These are phyloP conservation scores for Tolypocladium amazonense DNA, from an alignment of 2,329 filamentous ascomycete genomes.

Conservation along the genomic window DNA sequence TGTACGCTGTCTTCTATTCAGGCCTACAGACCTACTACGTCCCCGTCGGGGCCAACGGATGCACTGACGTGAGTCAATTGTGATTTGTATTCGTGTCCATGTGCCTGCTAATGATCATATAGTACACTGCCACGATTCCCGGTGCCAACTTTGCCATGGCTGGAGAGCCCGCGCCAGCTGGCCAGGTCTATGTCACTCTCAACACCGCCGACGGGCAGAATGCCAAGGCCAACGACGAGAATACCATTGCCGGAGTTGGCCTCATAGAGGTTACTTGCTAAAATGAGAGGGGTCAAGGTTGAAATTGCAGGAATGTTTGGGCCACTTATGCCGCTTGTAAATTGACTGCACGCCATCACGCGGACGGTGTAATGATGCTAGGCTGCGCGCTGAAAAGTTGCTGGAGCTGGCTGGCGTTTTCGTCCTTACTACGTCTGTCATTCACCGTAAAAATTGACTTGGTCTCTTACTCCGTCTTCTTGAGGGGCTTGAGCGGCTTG, in stretches of 20 bases:
- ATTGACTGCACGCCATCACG: neutral
- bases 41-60: neutral
- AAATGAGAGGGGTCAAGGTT: neutral
- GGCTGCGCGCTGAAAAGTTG: neutral
- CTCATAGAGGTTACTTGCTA: slow-evolving; percentile 16
- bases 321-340: neutral
- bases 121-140: slow-evolving; percentile 9
- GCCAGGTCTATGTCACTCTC: slow-evolving; percentile 24
- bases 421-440: neutral
- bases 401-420: neutral
- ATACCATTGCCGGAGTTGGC: slow-evolving; percentile 21
- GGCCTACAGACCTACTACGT: slow-evolving; percentile 11
- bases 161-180: slow-evolving; percentile 7
- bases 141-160: slow-evolving; percentile 2
- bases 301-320: neutral
- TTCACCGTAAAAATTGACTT: neutral
- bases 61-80: neutral
- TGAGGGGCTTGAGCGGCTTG: slow-evolving; percentile 18
- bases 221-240: slow-evolving; percentile 16
- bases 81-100: neutral
- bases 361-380: neutral
- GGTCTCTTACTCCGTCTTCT: slow-evolving; percentile 16
- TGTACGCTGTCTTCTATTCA: slow-evolving; percentile 7
- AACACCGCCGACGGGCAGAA: slow-evolving; percentile 19
- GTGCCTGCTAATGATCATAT: neutral